These are phyloP conservation scores for Emmonsiellopsis sp. DNA, from an alignment of 2,329 filamentous ascomycete genomes.

Conservation along the genomic window DNA sequence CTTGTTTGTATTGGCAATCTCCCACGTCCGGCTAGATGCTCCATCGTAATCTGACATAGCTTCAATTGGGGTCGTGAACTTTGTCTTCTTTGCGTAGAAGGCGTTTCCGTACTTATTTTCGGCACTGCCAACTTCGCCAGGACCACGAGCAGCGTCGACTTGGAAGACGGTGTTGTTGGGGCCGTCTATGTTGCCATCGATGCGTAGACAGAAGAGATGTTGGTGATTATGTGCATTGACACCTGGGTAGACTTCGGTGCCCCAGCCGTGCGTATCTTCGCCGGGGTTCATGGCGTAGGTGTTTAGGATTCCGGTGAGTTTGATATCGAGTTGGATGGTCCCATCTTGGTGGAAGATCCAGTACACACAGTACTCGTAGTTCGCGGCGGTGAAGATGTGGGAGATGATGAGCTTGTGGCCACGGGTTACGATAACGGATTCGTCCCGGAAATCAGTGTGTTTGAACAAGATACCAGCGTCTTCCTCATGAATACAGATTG, in stretches of 20 bases:
- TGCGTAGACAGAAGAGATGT: conserved; percentile 82
- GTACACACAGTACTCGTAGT: conserved; percentile 85
- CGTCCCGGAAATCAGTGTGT: conserved; percentile 86
- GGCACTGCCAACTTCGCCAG: conserved; percentile 65
- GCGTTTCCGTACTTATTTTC: conserved; percentile 88
- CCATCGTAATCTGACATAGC: conserved; percentile 74
- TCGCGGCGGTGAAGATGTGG: conserved; percentile 89
- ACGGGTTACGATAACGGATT: conserved; percentile 75
- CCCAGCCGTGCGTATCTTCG: conserved; percentile 79
- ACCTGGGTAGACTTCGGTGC: conserved; percentile 80
- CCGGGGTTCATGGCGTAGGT: conserved; percentile 73
- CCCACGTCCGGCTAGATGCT: conserved; percentile 72
- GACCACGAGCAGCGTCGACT: conserved; percentile 62
- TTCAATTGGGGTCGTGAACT: conserved; percentile 59
- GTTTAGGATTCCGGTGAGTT: conserved; percentile 86
- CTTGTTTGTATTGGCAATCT: conserved; percentile 75
- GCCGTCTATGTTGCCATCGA: conserved; percentile 82
- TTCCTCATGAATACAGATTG: conserved; percentile 91
- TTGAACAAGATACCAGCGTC: conserved; percentile 89
- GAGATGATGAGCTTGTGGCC: conserved; percentile 78
- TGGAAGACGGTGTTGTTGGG: conserved; percentile 77
- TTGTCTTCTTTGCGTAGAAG: conserved; percentile 77
- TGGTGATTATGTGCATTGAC: conserved; percentile 96
- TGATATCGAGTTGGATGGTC: conserved; percentile 83
- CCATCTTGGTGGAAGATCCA: conserved; percentile 92